Conservation (phyloP, 1,139 yeast species). For the Diutina mesorugosa region DNA sequence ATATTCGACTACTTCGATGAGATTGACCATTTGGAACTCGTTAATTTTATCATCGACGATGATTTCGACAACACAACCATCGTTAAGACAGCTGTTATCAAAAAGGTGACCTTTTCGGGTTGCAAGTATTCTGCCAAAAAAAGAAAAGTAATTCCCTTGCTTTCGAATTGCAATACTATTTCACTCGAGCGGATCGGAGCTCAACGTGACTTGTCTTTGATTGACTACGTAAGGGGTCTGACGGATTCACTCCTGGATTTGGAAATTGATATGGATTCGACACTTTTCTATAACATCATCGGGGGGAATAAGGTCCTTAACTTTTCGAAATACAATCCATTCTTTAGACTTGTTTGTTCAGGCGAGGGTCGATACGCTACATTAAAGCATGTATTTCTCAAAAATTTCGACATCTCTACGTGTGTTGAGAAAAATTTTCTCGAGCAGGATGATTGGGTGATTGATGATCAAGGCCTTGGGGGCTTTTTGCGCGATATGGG, state of each 20-base stretch:
- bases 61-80: neutral
- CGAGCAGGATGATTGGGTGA: neutral
- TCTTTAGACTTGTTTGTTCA: constrained; percentile 30
- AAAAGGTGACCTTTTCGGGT: neutral
- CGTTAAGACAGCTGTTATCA: neutral
- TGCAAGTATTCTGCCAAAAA: neutral
- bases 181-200: constrained; percentile 21
- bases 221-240: constrained; percentile 22
- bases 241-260: constrained; percentile 16
- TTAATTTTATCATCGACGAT: neutral
- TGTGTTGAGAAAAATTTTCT: neutral
- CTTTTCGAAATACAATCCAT: constrained; percentile 24
- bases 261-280: constrained; percentile 35
- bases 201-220: constrained; percentile 34
- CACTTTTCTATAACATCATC: constrained; percentile 25
- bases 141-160: neutral
- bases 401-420: constrained; percentile 18
- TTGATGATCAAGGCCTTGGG: neutral
- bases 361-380: constrained; percentile 21
- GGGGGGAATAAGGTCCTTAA: constrained; percentile 12
- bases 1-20: neutral
- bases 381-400: constrained; percentile 14
- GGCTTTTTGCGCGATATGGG: neutral
- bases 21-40: neutral
- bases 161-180: neutral